phyloP scores from a whole-genome alignment of 306 rosid species.

The Oemleria cerasiformis region DNA sequence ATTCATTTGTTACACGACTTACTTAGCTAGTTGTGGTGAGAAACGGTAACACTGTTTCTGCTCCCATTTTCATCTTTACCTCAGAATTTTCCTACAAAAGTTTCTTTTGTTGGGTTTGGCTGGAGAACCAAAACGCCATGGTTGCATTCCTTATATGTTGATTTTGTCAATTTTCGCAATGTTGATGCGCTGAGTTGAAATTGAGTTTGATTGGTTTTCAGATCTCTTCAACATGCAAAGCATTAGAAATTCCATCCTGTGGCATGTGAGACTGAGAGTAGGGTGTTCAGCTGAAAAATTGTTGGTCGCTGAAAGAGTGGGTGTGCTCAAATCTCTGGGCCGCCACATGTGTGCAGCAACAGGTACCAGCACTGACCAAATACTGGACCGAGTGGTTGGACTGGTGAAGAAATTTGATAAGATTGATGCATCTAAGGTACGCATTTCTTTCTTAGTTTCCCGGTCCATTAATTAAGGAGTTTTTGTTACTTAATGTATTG shows the following conservation, averaged over 20 bases:
- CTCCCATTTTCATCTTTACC: slow-evolving; percentile 14
- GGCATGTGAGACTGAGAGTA: slow-evolving; percentile 46
- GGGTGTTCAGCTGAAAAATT: slow-evolving; percentile 39
- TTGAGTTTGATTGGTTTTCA: slow-evolving; percentile 19
- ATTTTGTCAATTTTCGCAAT: not conserved
- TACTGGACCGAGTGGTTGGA: slow-evolving; percentile 52
- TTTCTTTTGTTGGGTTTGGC: slow-evolving; percentile 25
- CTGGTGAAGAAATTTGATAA: slow-evolving; percentile 60
- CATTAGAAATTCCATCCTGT: slow-evolving; percentile 55
- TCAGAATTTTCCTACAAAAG: not conserved
- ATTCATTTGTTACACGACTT: not conserved
- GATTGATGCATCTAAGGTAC: slow-evolving; percentile 59
- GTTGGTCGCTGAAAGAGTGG: slow-evolving; percentile 31
- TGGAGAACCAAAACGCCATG: slow-evolving; percentile 9
- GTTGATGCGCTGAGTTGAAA: slow-evolving; percentile 1
- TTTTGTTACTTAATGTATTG: too few relatives aligned
- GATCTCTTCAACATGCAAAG: slow-evolving; percentile 49
- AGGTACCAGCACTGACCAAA: slow-evolving; percentile 34
- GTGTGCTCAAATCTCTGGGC: slow-evolving; percentile 29
- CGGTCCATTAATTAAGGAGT: too few relatives aligned
- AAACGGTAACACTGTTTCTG: not conserved
- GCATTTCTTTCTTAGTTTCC: not conserved
- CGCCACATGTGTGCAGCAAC: slow-evolving; percentile 39
- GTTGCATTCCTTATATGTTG: not conserved
- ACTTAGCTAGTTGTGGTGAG: not conserved